Evolutionary conservation across 306 rosid genomes (phyloP).

Genomic region (Parietaria judaica): DNA sequence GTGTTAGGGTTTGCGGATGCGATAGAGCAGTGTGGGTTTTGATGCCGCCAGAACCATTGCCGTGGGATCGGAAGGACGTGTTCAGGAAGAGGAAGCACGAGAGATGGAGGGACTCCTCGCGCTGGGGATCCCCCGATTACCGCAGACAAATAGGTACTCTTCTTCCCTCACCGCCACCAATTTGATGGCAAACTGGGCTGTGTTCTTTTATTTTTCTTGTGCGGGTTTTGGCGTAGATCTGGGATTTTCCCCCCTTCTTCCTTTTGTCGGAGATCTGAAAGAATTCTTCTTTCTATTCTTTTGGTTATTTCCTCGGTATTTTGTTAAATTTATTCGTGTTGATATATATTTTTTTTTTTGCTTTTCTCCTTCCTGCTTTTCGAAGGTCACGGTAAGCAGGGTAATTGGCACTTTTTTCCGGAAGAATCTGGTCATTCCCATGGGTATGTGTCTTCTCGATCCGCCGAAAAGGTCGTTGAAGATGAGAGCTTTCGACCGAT

Average conservation of each 20-base stretch:
- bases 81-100: conserved; percentile 99
- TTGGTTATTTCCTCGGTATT: not conserved
- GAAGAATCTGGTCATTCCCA: conserved; percentile 58
- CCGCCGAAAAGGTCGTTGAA: conserved; percentile 60
- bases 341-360: conserved; percentile 22
- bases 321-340: conserved; percentile 34
- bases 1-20: conserved; percentile 44
- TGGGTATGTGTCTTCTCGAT: conserved; percentile 64
- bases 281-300: not conserved
- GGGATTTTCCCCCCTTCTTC: not conserved
- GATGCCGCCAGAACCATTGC: conserved; percentile 99
- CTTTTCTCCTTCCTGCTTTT: conserved; percentile 28
- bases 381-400: conserved; percentile 97
- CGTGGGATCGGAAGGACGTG: conserved; percentile 97
- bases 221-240: conserved; percentile 20
- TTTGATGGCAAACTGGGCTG: not conserved
- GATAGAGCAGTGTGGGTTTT: conserved; percentile 47
- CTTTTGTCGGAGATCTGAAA: conserved; percentile 32
- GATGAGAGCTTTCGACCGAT: conserved; percentile 49
- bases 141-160: conserved; percentile 76
- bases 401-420: conserved; percentile 74
- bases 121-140: conserved; percentile 74
- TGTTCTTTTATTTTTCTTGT: not conserved
- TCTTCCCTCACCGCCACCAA: not conserved
- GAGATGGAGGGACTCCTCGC: conserved; percentile 93